Evolutionary conservation across 2,329 filamentous ascomycete species (phyloP), one percentile per base, ranked within the genome.

Genomic region (Didymella lethalis): DNA sequence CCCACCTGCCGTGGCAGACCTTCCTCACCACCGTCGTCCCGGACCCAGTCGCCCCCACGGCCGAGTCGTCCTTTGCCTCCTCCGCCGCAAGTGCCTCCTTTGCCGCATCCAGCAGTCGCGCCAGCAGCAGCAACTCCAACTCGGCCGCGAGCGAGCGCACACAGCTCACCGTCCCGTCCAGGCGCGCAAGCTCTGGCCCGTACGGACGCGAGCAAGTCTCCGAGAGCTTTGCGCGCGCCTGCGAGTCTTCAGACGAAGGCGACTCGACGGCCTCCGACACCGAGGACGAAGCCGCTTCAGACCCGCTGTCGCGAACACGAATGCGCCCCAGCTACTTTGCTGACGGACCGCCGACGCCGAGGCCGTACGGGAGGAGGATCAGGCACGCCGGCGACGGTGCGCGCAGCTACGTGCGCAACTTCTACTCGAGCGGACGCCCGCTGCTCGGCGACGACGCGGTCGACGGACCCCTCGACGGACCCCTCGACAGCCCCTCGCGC

Each of bases 41-140:
- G 0, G 93, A 97, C 74, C 88, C 90, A 16, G 89, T 91, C 61
- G 85, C 91, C 2, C 92, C 93, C 0, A 96, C 90, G 67, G 86
- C 87, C 2, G 87, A 90, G 29, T 93, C 92, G 0, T 97, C 93
- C 0, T 97, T 97, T 74, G 85, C 88, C 0, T 93, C 91, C 10
- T 83, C 83, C 1, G 80, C 81, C n/a, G 80, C 84, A 4, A 82
- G 83, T 38, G 81, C 81, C 12, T 84, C 84, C 0, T 82, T 81
- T 53, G 76, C 77, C 32, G 72, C 75, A 29, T 77, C 72, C 18
- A 74, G 69, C 64, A 76, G 74, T 32, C 72, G 70, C 44, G 84
- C 85, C 0, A 81, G 82, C 20, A 78, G 78, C 59, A 84, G 81
- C 2, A 82, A 80, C 28, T 79, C 82, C 47, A 82, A 76, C 48